Conservation (phyloP, 371 early-diverging fungal species). For the Entomophthora muscae region DNA sequence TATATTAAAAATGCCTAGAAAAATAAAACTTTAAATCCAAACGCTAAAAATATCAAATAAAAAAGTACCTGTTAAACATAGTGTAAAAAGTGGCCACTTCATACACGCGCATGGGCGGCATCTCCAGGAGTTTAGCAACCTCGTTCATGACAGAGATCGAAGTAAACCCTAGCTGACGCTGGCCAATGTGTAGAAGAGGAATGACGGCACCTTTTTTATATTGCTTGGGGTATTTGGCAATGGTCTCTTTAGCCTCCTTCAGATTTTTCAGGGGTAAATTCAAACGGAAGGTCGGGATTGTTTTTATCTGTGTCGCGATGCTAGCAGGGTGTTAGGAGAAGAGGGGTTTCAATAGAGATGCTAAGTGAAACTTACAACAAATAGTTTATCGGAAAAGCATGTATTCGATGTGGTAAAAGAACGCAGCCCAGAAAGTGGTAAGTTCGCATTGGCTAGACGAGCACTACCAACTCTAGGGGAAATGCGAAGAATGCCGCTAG, state of each 20-base stretch:
- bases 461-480: no score
- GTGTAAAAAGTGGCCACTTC: constrained; percentile 99
- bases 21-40: neutral
- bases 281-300: constrained; percentile 72
- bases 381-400: constrained; percentile 41
- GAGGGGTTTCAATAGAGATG: constrained; percentile 1
- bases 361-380: constrained; percentile 28
- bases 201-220: constrained; percentile 96
- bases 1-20: neutral
- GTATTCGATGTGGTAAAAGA: constrained; percentile 26
- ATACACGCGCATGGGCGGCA: constrained; percentile 97
- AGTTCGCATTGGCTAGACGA: no score
- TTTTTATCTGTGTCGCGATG: constrained; percentile 86
- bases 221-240: constrained; percentile 89
- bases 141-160: constrained; percentile 91
- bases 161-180: constrained; percentile 87
- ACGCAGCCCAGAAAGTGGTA: no score
- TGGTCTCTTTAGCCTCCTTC: constrained; percentile 63
- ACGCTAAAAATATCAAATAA: neutral
- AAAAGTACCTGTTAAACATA: constrained; percentile 83
- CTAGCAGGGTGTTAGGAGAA: constrained; percentile 15
- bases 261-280: constrained; percentile 66
- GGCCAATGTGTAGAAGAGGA: constrained; percentile 89
- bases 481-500: no score
- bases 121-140: constrained; percentile 82